Evolutionary conservation across 2,329 filamentous ascomycete species (phyloP), one percentile per base, ranked within the genome.

Genomic region (Colletotrichum graminicola): DNA sequence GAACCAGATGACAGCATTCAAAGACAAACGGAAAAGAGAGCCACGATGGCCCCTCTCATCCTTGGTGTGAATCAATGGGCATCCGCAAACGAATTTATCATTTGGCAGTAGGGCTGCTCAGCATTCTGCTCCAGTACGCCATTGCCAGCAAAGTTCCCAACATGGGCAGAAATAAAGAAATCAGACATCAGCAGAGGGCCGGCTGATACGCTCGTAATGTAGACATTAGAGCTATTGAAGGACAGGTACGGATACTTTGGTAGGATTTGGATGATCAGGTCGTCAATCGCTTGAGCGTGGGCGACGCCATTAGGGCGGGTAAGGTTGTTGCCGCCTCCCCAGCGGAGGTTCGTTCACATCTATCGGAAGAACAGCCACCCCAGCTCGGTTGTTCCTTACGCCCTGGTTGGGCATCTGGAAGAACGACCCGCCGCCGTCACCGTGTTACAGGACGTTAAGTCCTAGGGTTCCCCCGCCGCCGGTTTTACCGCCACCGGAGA

Each of bases 341-440:
- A 90, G 80, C 89, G 88, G 32, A 87, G 83, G 68, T 87, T 84
- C 64, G 68, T 87, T 84, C 64, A 79, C 76, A 75, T 89, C 82
- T 8, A 88, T 88, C 0, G 88, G 86, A 3, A 90, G 83, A 1
- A 88, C 78, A 3, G 81, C 85, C 10, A 88, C 85, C 67, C 87
- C 87, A 74, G 87, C 86, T 32, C 86, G 81, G 71, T 84, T 84
- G 56, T 79, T 76, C 62, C 85, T 84, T 14, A 88, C 84, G 16
- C 82, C 84, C 73, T 88, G 85, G 76, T 88, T 88, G 26, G 86
- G 86, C 79, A 88, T 87, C 75, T 87, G 85, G 77, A 87, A 87
- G 82, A 88, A 88, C 6, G 85, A 87, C 73, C 88, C 84, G 4
- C 88, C 88, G 52, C 88, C 87, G 75, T 90, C 88, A 60, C 88